Evolutionary conservation across 176 grass and related monocot genomes (phyloP), one percentile per base, ranked within the genome.

Genomic region (Eragrostis nindensis): DNA sequence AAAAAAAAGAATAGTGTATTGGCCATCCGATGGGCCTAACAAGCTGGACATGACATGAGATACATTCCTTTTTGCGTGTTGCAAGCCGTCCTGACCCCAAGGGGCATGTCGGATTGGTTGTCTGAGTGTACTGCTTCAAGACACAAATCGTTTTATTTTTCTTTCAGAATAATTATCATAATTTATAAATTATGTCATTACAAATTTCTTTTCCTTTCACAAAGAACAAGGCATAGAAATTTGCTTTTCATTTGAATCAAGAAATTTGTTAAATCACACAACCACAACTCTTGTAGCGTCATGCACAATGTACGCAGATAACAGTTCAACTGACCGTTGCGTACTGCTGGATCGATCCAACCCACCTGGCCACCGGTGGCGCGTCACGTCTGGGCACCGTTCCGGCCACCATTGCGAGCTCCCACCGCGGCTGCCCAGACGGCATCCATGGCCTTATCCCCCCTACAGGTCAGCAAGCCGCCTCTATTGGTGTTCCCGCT

Each of bases 391-490:
- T 18, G 12, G n/a, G 9, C 65, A 63, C 70, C 45, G 17, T 49
- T 10, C 69, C 44, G 44, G n/a, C 55, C 21, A 71, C 22, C 40
- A 36, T 36, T 1, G 32, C 32, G 32, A 36, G 32, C 32, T 36
- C 32, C 32, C 32, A 36, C 32, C 4, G 32, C 4, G 25, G 41
- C 50, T 19, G 53, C 70, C 42, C 44, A 39, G 21, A 75, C 40
- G 18, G 64, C 62, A 36, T 79, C 55, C 26, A 81, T 53, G 3
- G 71, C 64, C 77, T 66, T 76, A 1, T 81, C 39, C 5, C 69
- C 70, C 21, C 75, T 84, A 45, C 87, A 89, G 63, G 49, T 70
- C 56, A 89, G 76, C 64, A 89, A 75, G 48, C 68, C 53, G 16
- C 7, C 0, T 22, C 70, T 26, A 75, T 78, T 48, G 16, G 10